Conservation (phyloP, 2,329 filamentous ascomycete species). For the Paraphoma sp. region DNA sequence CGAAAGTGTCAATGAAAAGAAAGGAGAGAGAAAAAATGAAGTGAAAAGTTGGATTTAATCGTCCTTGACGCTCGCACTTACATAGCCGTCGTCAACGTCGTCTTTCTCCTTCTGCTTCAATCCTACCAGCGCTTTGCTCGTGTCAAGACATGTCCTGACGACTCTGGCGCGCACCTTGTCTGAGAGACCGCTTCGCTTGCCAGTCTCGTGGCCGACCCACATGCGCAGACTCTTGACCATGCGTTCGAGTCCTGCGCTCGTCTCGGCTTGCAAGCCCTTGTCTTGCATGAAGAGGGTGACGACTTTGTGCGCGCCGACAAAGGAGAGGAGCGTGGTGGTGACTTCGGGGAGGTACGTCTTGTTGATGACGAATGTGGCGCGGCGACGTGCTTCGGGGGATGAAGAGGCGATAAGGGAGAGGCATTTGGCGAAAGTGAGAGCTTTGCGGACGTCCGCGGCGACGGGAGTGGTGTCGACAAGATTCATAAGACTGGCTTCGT, state of each 20-base stretch:
- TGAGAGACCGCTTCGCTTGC: slow-evolving; percentile 48
- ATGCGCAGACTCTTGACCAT: slow-evolving; percentile 52
- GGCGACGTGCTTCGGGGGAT: slow-evolving; percentile 40
- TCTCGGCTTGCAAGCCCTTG: slow-evolving; percentile 36
- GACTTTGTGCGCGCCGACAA: slow-evolving; percentile 53
- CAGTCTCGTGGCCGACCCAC: slow-evolving; percentile 56
- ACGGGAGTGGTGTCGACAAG: slow-evolving; percentile 62
- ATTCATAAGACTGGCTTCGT: slow-evolving; percentile 50
- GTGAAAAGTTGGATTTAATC: background rate
- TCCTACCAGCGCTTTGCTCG: slow-evolving; percentile 54
- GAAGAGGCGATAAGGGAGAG: slow-evolving; percentile 57
- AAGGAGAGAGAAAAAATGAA: background rate
- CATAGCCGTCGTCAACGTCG: slow-evolving; percentile 30
- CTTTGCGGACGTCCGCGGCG: slow-evolving; percentile 63
- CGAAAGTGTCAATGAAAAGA: background rate
- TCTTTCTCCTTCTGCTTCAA: slow-evolving; percentile 28
- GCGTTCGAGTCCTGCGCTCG: slow-evolving; percentile 51
- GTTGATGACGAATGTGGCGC: slow-evolving; percentile 50
- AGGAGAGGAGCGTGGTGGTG: slow-evolving; percentile 54
- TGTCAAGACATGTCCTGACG: slow-evolving; percentile 50
- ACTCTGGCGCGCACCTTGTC: slow-evolving; percentile 47
- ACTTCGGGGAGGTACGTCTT: slow-evolving; percentile 48
- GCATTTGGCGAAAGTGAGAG: slow-evolving; percentile 66
- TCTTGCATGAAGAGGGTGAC: slow-evolving; percentile 48
- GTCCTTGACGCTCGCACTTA: slow-evolving; percentile 5